Evolutionary conservation across 495 filamentous ascomycete genomes (phyloP), one percentile per base, ranked within the genome.

Genomic region (Aspergillus carlsbadensis): DNA sequence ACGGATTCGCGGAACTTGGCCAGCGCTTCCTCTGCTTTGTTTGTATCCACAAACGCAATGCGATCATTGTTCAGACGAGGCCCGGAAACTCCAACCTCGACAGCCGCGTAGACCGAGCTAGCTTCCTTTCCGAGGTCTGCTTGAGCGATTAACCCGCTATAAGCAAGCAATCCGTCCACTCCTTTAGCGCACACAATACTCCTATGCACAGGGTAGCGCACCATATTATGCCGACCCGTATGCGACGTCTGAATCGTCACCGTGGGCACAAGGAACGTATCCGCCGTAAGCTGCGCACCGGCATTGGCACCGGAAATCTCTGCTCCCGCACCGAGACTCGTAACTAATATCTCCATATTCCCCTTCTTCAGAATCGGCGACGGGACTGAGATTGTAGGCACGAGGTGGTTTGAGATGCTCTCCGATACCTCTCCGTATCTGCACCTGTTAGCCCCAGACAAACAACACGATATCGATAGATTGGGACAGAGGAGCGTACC

Each of bases 191-290:
- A 84, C 13, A 97, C 58, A 21, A 98, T 68, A 10, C 87, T 83
- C 67, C 87, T 88, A 62, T 98, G 94, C 14, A 96, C 90, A 0
- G 94, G 92, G 52, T 92, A 90, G 10, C 84, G 83, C 10, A 96
- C 76, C 35, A 86, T 70, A 20, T 81, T 81, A 43, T 82, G 75
- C 52, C 80, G 79, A 14, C 84, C 85, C 10, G 77, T 79, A 43
- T 74, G 71, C 40, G 86, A 86, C 11, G 76, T 81, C 10, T 80
- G 81, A 21, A 88, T 85, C 13, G 87, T 84, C 34, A 94, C 80
- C 3, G 81, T 83, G 3, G 92, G 92, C 35, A 88, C 85, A 10
- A 96, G 81, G 35, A 90, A 77, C 14, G 70, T 75, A 24, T 79
- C 75, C 14, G 70, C 70, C 8, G 71, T 70, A 10, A 84, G 74